Conservation (phyloP, 306 rosid species). For the Mucuna pruriens region DNA sequence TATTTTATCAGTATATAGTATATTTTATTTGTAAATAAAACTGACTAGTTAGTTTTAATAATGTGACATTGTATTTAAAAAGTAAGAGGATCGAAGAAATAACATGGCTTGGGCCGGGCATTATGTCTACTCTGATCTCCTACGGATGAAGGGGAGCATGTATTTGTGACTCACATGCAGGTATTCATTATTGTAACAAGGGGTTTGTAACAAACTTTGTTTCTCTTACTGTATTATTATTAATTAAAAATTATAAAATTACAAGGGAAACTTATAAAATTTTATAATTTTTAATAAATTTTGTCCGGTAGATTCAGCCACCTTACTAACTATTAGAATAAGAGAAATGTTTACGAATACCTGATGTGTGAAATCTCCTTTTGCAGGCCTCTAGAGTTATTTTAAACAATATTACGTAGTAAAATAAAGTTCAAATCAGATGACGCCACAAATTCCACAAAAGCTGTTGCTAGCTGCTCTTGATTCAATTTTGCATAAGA, state of each 20-base stretch:
- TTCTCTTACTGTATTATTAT: too few species aligned
- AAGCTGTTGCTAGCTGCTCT: background rate
- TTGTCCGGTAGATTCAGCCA: too few species aligned
- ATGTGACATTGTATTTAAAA: background rate
- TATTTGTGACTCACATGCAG: background rate
- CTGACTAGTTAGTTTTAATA: background rate
- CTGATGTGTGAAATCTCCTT: background rate
- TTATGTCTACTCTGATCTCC: too few species aligned
- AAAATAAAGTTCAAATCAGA: constrained; percentile 3
- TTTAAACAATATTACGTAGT: background rate
- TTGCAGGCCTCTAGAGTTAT: constrained; percentile 34
- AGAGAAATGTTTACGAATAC: background rate
- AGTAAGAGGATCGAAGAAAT: background rate
- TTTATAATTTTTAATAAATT: too few species aligned
- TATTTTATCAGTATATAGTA: too few species aligned
- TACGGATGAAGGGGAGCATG: background rate
- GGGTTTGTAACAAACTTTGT: too few species aligned
- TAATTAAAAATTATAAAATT: too few species aligned
- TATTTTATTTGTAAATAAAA: background rate
- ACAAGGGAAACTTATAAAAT: too few species aligned
- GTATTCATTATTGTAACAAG: too few species aligned
- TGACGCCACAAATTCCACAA: background rate
- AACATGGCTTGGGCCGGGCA: too few species aligned
- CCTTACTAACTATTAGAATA: too few species aligned
- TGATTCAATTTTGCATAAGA: constrained; percentile 38